Conservation (phyloP, 2,329 filamentous ascomycete species). For the Penicillium olsonii region DNA sequence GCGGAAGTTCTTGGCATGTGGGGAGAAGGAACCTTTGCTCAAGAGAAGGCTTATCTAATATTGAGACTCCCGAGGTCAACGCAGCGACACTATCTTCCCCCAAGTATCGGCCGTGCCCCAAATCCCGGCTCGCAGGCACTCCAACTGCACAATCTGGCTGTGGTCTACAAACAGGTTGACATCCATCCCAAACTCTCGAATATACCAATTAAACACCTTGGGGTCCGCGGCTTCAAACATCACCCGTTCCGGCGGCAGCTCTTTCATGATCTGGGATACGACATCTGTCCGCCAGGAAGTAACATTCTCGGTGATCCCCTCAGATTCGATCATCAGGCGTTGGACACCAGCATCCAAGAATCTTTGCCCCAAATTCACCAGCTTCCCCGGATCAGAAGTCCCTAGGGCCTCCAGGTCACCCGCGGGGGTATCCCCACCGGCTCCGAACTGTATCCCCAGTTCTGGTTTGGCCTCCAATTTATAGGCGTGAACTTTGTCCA, state of each 20-base stretch:
- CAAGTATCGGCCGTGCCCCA: conserved; percentile 60
- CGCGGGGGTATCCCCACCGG: conserved; percentile 55
- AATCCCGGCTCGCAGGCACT: conserved; percentile 54
- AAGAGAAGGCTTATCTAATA: too few relatives aligned
- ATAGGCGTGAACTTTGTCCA: conserved; percentile 50
- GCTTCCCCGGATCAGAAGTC: conserved; percentile 51
- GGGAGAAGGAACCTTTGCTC: too few relatives aligned
- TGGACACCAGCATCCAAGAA: conserved; percentile 57
- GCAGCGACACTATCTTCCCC: conserved; percentile 52
- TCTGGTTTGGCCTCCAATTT: conserved; percentile 57
- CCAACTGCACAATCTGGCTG: conserved; percentile 59
- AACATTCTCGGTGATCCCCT: conserved; percentile 61
- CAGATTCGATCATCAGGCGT: conserved; percentile 61
- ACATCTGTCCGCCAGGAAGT: conserved; percentile 57
- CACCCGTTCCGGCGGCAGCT: conserved; percentile 54
- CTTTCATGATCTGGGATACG: conserved; percentile 54
- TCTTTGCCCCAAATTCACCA: conserved; percentile 51
- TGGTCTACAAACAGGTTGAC: conserved; percentile 61
- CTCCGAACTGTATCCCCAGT: conserved; percentile 59
- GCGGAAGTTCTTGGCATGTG: too few relatives aligned
- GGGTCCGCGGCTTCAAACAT: conserved; percentile 63
- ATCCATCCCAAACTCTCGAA: conserved; percentile 58
- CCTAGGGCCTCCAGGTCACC: conserved; percentile 51
- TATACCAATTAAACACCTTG: conserved; percentile 59
- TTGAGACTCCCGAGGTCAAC: conserved; percentile 10